Conservation (phyloP, 2,329 filamentous ascomycete genomes). For the Pseudogymnoascus sp. region DNA sequence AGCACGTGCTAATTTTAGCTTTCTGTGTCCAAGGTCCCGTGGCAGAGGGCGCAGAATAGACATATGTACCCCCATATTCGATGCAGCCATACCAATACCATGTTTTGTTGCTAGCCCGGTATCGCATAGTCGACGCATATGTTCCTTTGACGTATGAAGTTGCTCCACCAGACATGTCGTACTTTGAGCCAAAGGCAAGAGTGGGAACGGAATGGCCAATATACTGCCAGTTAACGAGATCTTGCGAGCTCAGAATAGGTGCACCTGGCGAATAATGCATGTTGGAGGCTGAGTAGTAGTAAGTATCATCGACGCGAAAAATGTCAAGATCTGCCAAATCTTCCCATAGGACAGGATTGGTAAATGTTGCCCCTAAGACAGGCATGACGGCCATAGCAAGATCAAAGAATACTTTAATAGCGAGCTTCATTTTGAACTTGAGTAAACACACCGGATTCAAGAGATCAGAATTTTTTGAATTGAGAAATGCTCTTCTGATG, state of each 20-base stretch:
- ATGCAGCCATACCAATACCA: constrained; percentile 55
- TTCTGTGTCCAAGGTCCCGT: constrained; percentile 38
- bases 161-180: constrained; percentile 37
- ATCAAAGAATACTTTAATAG: not conserved
- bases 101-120: constrained; percentile 39
- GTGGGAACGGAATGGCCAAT: constrained; percentile 39
- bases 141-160: constrained; percentile 46
- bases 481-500: not conserved
- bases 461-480: not conserved
- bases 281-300: constrained; percentile 38
- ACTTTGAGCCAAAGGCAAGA: constrained; percentile 39
- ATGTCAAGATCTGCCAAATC: constrained; percentile 50
- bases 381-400: not conserved
- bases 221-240: constrained; percentile 46
- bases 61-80: constrained; percentile 42
- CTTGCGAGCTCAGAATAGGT: constrained; percentile 46
- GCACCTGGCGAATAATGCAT: constrained; percentile 42
- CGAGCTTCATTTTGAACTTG: not conserved
- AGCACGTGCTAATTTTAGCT: constrained; percentile 38
- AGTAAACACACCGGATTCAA: not conserved
- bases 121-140: constrained; percentile 48
- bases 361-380: constrained; percentile 24
- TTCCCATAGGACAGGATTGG: constrained; percentile 46
- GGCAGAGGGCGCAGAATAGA: constrained; percentile 41
- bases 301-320: constrained; percentile 41